Percentiles rank a stretch among this genome's conserved stretches.
Conservation (phyloP, 148 eudicot genomes). For the Nyssa sinensis region DNA sequence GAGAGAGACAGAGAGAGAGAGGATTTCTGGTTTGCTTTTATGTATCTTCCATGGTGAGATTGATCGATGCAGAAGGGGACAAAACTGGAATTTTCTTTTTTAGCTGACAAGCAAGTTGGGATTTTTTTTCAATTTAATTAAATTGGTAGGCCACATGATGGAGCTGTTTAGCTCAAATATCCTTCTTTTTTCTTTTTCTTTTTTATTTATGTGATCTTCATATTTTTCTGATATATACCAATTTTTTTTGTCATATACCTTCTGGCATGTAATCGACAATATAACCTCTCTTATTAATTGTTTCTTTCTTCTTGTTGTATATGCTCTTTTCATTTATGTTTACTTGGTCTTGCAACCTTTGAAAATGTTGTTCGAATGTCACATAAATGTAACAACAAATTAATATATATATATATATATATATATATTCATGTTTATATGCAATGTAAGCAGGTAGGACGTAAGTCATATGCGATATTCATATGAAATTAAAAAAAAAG, state of each 20-base stretch:
- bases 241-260: background rate
- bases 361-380: background rate
- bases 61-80: background rate
- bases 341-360: background rate
- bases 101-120: too few relatives aligned
- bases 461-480: too few relatives aligned
- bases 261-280: background rate
- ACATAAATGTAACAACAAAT: background rate
- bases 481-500: too few relatives aligned
- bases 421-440: background rate
- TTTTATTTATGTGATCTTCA: background rate
- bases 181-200: too few relatives aligned
- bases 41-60: background rate
- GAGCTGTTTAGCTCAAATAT: background rate
- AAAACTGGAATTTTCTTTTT: background rate
- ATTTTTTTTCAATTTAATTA: background rate
- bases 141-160: background rate
- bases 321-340: background rate
- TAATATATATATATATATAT: background rate
- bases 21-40: background rate
- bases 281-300: background rate
- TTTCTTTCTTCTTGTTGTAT: background rate
- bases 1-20: conserved; percentile 13
- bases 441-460: background rate
- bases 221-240: background rate